Evolutionary conservation across 805 yeast species (phyloP), one percentile per base, ranked within the genome.

Genomic region (Saturnispora serradocipensis): DNA sequence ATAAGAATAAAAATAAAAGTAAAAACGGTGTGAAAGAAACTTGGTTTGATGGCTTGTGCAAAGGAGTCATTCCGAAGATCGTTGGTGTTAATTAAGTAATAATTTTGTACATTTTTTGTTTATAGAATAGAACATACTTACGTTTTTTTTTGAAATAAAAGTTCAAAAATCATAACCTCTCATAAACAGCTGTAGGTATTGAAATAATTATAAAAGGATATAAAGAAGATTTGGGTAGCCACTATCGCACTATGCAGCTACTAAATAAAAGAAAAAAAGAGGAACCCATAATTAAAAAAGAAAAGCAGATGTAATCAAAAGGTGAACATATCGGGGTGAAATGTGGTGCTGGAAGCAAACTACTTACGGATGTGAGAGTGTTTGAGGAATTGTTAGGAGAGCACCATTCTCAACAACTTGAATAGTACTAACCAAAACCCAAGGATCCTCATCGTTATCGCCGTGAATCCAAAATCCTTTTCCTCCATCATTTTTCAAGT

Each of bases 341-440:
- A 38, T 18, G 42, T 18, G 24, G 13, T 38, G 16, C 2, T 11
- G 16, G 2, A 27, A 27, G 7, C 9, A 34, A 5, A 16, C 10
- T 45, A 61, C 60, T 38, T 58, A 66, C n/a, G 74, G 74, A 70
- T 69, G 66, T 9, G 65, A 59, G 27, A 72, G 57, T 27, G 71
- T 59, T 49, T 66, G 63, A 38, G 66, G 68, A 43, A 76, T 66
- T 5, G 72, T 61, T 49, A 76, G 59, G 22, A 76, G 61, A 9
- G 73, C 77, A 53, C 81, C 81, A 54, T 76, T 76, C 25, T 67
- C 67, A 45, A 71, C 69, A 16, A 66, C 58, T 32, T 68, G 69
- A 35, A 73, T 67, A 10, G 56, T 58, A 22, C 60, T 50, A 9
- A 76, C 71, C 34, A 65, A 55, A 55, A 71, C 64, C 60, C 72